Evolutionary conservation across 2,329 filamentous ascomycete species (phyloP), one percentile per base, ranked within the genome.

Genomic region (Blastomyces gilchristii): DNA sequence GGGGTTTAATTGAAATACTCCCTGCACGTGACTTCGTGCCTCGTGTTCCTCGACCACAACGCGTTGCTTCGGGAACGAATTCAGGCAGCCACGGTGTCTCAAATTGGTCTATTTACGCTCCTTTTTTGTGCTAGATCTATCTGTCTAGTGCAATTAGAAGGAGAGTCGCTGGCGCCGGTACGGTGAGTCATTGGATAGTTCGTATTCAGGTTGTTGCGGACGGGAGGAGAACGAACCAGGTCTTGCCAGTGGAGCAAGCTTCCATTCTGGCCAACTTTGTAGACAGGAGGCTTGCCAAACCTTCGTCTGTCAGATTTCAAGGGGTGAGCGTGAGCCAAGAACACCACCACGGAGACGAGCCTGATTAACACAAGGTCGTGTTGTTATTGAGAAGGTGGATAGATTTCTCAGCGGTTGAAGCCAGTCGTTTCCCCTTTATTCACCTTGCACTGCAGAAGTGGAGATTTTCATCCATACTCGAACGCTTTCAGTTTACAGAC

Each of bases 21-120:
- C 9, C 2, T 22, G 58, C 66, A 67, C 65, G 66, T 67, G 66
- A 64, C 14, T 62, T 65, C 66, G 66, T 64, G 66, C 58, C 61
- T 60, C 66, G 66, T 65, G 65, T 61, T 58, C 28, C 54, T 43
- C 12, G 31, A 11, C 9, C 18, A 5, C 39, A 41, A 64, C 66
- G 66, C 66, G 66, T 65, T 65, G 65, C 62, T 54, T 61, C 62
- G 45, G 62, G 59, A 53, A 67, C 64, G 60, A 16, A 6, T 14
- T 39, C 37, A 18, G 2, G 11, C 25, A 14, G 37, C 18, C 50
- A 34, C 28, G 50, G 25, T 34, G 25, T 16, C 50, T 18, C 12
- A n/a, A 34, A 9, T 31, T 31, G 18, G 16, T 53, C 28, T 2
- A 3, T 28, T 53, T n/a, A 14, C 34, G n/a, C 2, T 34, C 2